Evolutionary conservation across 2,329 filamentous ascomycete species (phyloP).

Genomic region (Colletotrichum abscissum): DNA sequence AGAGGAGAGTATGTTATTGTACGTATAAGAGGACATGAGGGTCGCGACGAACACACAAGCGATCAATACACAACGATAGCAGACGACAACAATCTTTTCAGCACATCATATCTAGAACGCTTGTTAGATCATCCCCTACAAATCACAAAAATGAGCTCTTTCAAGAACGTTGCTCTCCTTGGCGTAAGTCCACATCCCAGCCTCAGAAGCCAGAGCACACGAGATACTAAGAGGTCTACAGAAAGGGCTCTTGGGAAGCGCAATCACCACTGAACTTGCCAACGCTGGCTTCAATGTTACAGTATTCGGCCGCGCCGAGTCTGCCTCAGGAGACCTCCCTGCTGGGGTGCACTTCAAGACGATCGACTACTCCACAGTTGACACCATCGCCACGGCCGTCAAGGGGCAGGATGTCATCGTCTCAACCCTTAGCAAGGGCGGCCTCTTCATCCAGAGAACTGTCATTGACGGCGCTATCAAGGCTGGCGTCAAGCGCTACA

Average conservation of each 20-base stretch:
- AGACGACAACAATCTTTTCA: neutral
- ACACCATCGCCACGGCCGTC: conserved; percentile 58
- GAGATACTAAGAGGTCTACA: conserved; percentile 38
- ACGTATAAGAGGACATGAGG: neutral
- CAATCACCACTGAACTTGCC: conserved; percentile 51
- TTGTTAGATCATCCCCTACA: too few relatives aligned
- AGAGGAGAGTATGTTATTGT: neutral
- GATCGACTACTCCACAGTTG: conserved; percentile 35
- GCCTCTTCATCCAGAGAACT: conserved; percentile 53
- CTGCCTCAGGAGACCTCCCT: conserved; percentile 8
- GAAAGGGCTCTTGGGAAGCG: conserved; percentile 51
- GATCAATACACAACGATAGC: neutral
- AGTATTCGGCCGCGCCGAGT: conserved; percentile 60
- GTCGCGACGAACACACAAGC: neutral
- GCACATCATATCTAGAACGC: too few relatives aligned
- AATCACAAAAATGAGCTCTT: conserved; percentile 10
- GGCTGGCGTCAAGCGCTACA: conserved; percentile 70
- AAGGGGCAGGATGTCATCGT: conserved; percentile 69
- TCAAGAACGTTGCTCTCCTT: conserved; percentile 27
- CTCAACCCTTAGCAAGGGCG: conserved; percentile 54
- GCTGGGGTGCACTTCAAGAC: neutral
- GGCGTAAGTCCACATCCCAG: neutral
- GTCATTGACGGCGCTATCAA: conserved; percentile 68
- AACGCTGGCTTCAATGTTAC: conserved; percentile 60
- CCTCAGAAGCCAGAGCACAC: neutral